Evolutionary conservation across 768 basidiomycete species (phyloP).

Genomic region (Leccinum arenicola): DNA sequence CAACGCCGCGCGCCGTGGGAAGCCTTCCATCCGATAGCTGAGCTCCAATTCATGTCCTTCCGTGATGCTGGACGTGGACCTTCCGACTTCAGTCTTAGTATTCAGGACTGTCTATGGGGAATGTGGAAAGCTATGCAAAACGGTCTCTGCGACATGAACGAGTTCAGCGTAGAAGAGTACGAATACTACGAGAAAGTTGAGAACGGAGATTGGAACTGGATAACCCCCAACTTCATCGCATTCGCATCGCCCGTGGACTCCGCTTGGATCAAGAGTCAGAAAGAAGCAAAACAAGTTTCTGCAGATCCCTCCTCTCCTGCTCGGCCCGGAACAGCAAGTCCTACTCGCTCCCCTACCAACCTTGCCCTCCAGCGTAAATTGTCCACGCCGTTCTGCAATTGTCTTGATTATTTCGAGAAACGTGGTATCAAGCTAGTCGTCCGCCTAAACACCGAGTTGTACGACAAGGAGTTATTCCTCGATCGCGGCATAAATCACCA

Average conservation of each 20-base stretch:
- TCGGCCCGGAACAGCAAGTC: conserved; percentile 24
- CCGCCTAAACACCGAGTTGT: conserved; percentile 89
- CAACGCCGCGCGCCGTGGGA: conserved; percentile 88
- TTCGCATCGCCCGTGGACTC: conserved; percentile 90
- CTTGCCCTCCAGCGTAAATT: conserved; percentile 75
- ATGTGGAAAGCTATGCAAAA: conserved; percentile 91
- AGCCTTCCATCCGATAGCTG: conserved; percentile 91
- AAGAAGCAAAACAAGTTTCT: conserved; percentile 50
- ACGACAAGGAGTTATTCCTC: conserved; percentile 77
- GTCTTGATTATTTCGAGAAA: conserved; percentile 90
- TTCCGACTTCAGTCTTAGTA: conserved; percentile 89
- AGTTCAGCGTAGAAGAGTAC: conserved; percentile 91
- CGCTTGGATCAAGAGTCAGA: conserved; percentile 74
- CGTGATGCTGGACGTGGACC: conserved; percentile 92
- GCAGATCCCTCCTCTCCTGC: conserved; percentile 26
- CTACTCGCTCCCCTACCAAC: conserved; percentile 32
- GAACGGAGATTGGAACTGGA: conserved; percentile 95
- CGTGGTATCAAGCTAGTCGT: conserved; percentile 87
- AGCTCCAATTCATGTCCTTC: conserved; percentile 92
- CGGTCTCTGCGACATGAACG: conserved; percentile 89
- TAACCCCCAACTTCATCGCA: conserved; percentile 88
- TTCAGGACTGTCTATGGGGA: conserved; percentile 90
- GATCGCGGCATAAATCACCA: conserved; percentile 85
- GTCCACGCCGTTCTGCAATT: conserved; percentile 80
- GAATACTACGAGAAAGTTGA: conserved; percentile 95